These are phyloP conservation scores for Carex cristatella DNA, from an alignment of 176 grass and related monocot genomes.

Conservation along the genomic window DNA sequence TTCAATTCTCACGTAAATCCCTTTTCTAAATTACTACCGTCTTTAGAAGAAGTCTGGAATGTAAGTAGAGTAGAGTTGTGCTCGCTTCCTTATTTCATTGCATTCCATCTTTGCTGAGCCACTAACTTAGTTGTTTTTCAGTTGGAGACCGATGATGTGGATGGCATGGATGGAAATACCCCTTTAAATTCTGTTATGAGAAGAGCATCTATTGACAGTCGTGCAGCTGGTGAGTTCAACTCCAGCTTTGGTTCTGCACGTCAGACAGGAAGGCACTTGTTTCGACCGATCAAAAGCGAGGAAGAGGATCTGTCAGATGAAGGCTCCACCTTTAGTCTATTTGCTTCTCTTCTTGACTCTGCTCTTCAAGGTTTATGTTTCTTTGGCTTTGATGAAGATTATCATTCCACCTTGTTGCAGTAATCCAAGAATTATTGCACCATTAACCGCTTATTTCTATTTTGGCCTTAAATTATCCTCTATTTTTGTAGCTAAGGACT, in stretches of 20 bases:
- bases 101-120: neutral
- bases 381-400: neutral
- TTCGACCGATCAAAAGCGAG: constrained; percentile 61
- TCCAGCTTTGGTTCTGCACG: constrained; percentile 39
- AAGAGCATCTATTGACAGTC: constrained; percentile 41
- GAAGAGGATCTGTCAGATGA: constrained; percentile 43
- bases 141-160: constrained; percentile 23
- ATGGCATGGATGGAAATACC: constrained; percentile 48
- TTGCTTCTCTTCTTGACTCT: constrained; percentile 91
- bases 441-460: neutral
- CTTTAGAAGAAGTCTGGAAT: too few relatives aligned
- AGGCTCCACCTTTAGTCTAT: constrained; percentile 53
- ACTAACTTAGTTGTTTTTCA: neutral
- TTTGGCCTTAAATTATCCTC: neutral
- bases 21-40: neutral
- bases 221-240: constrained; percentile 30
- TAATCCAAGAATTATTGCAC: neutral
- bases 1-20: neutral
- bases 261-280: constrained; percentile 17
- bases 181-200: constrained; percentile 38
- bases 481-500: neutral
- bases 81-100: neutral
- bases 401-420: neutral
- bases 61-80: neutral
- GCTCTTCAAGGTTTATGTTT: constrained; percentile 66